These are phyloP conservation scores for Candida tammaniensis DNA, from an alignment of 805 yeast species.

Conservation along the genomic window DNA sequence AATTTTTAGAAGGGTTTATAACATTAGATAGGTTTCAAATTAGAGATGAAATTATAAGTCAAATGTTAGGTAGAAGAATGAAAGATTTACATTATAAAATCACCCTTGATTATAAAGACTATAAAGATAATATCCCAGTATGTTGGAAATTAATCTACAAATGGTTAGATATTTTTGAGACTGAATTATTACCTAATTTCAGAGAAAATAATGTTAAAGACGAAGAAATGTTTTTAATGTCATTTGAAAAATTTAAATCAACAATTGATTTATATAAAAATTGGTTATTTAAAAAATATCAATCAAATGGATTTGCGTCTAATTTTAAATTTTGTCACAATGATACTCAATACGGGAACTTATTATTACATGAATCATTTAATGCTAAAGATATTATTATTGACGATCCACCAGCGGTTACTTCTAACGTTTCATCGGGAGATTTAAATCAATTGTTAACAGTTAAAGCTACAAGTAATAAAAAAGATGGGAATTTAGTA, in stretches of 20 bases:
- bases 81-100: slow-evolving; percentile 86
- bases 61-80: slow-evolving; percentile 94
- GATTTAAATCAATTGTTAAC: slow-evolving; percentile 8
- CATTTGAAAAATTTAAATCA: slow-evolving; percentile 49
- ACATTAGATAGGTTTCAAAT: slow-evolving; percentile 74
- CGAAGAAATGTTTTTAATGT: slow-evolving; percentile 39
- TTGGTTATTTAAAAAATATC: slow-evolving; percentile 60
- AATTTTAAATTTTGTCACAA: slow-evolving; percentile 85
- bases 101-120: slow-evolving; percentile 57
- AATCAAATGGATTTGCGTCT: slow-evolving; percentile 38
- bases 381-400: slow-evolving; percentile 44
- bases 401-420: slow-evolving; percentile 8
- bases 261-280: slow-evolving; percentile 51
- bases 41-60: slow-evolving; percentile 69
- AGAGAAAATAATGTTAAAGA: slow-evolving; percentile 28
- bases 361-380: slow-evolving; percentile 59
- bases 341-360: slow-evolving; percentile 95
- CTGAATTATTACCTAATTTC: slow-evolving; percentile 29
- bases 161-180: slow-evolving; percentile 57
- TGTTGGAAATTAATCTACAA: slow-evolving; percentile 67
- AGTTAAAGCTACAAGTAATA: slow-evolving; percentile 28
- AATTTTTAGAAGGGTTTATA: slow-evolving; percentile 77
- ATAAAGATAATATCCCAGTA: slow-evolving; percentile 52
- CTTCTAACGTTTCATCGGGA: slow-evolving; percentile 3
- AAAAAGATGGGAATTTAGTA: slow-evolving; percentile 55